Percentiles rank a stretch among this genome's conserved stretches.
phyloP scores from a whole-genome alignment of 257 asterid species.

The Solanum sitiens region DNA sequence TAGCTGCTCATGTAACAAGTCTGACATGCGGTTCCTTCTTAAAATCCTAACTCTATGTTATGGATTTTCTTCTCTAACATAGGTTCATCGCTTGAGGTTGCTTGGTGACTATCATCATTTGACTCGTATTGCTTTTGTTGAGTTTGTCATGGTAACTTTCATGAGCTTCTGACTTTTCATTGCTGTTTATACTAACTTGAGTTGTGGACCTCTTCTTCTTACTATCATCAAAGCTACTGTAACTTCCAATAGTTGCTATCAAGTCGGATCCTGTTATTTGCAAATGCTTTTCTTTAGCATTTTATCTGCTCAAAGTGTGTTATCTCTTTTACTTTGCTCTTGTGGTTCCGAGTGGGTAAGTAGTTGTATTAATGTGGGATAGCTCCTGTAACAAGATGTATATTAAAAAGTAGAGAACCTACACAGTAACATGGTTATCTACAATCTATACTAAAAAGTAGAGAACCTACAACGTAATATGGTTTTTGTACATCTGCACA shows the following conservation, averaged over 20 bases:
- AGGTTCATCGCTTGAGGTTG: slow-evolving; percentile 96
- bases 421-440: background rate
- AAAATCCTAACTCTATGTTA: background rate
- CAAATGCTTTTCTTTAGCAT: background rate
- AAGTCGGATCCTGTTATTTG: background rate
- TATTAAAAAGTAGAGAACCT: background rate
- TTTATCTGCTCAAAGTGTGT: background rate
- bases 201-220: background rate
- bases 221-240: background rate
- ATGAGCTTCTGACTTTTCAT: background rate
- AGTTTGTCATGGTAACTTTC: slow-evolving; percentile 75
- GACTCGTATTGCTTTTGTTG: slow-evolving; percentile 94
- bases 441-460: background rate
- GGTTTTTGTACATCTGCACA: background rate
- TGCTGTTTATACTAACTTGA: background rate
- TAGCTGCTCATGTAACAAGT: background rate
- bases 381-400: background rate
- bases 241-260: background rate
- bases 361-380: background rate
- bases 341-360: background rate
- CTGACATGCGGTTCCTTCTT: background rate
- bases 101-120: slow-evolving; percentile 95
- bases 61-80: slow-evolving; percentile 28
- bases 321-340: background rate
- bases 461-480: background rate